phyloP scores from a whole-genome alignment of 2,329 filamentous ascomycete species.

The Hypoxylon sp. region DNA sequence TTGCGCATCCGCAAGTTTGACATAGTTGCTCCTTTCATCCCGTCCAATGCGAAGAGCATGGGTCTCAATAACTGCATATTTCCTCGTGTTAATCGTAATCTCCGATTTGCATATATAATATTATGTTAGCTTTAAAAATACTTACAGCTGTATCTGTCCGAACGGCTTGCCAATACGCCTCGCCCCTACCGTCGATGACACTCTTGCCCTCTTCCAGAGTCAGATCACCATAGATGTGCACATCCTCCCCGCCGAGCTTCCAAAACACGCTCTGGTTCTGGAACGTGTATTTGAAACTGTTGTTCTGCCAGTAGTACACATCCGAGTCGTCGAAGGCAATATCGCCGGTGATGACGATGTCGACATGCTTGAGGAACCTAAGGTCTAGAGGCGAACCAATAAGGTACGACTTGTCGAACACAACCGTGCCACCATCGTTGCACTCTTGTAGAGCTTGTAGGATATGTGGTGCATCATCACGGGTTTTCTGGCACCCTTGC shows the following conservation, averaged over 20 bases:
- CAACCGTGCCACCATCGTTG: slow-evolving; percentile 74
- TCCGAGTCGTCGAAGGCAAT: slow-evolving; percentile 74
- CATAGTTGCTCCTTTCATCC: slow-evolving; percentile 70
- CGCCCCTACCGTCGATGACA: slow-evolving; percentile 72
- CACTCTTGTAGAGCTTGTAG: slow-evolving; percentile 68
- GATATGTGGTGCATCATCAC: slow-evolving; percentile 58
- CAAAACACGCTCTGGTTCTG: slow-evolving; percentile 73
- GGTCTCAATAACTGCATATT: slow-evolving; percentile 65
- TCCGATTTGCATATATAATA: slow-evolving; percentile 17
- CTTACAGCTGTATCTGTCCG: slow-evolving; percentile 53
- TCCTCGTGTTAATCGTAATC: slow-evolving; percentile 15
- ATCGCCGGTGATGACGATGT: slow-evolving; percentile 69
- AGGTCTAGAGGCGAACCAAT: slow-evolving; percentile 76
- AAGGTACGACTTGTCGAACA: slow-evolving; percentile 72
- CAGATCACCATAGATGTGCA: slow-evolving; percentile 75
- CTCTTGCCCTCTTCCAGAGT: slow-evolving; percentile 41
- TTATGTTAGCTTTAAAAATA: not conserved
- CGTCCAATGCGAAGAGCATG: slow-evolving; percentile 70
- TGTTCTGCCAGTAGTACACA: slow-evolving; percentile 76
- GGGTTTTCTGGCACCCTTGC: slow-evolving; percentile 23
- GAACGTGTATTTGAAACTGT: slow-evolving; percentile 74
- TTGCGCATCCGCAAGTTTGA: slow-evolving; percentile 73
- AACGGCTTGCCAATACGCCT: slow-evolving; percentile 74
- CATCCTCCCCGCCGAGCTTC: slow-evolving; percentile 61
- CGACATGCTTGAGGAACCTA: slow-evolving; percentile 74